phyloP scores from a whole-genome alignment of 306 rosid genomes.

The Herpetospermum pedunculosum region DNA sequence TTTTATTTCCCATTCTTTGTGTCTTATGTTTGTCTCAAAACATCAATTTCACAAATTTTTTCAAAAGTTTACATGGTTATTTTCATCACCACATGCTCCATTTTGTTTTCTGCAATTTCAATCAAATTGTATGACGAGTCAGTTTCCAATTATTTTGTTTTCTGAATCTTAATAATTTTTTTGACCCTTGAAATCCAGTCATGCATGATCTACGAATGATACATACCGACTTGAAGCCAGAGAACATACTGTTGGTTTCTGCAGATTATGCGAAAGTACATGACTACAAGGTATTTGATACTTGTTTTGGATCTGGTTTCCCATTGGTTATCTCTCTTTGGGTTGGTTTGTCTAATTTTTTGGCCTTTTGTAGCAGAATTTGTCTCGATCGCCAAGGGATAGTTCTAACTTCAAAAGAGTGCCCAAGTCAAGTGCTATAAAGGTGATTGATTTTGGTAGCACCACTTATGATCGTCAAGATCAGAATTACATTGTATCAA shows the following conservation, averaged over 20 bases:
- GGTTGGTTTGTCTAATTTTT: background rate
- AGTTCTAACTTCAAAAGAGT: constrained; percentile 60
- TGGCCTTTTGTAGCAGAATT: constrained; percentile 29
- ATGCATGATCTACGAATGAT: constrained; percentile 82
- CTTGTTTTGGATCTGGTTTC: background rate
- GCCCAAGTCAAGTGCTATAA: constrained; percentile 82
- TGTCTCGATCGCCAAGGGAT: constrained; percentile 60
- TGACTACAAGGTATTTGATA: constrained; percentile 38
- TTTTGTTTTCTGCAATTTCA: background rate
- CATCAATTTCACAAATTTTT: background rate
- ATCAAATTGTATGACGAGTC: background rate
- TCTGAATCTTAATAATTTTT: background rate
- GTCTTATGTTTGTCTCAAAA: background rate
- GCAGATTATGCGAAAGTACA: constrained; percentile 63
- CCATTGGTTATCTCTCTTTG: background rate
- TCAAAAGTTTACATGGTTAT: background rate
- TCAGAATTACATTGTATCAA: constrained; percentile 84
- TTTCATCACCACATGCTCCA: background rate
- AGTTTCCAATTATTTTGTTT: background rate
- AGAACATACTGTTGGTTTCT: constrained; percentile 65
- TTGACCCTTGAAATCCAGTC: constrained; percentile 30
- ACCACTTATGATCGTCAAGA: constrained; percentile 79
- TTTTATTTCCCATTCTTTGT: background rate
- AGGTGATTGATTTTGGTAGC: constrained; percentile 98
- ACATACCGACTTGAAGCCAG: constrained; percentile 95